A percentile compares a stretch with the other conserved stretches of the same genome.
Evolutionary conservation across 441 rosid species (phyloP).

Genomic region (Euphorbia schlechtendalii): DNA sequence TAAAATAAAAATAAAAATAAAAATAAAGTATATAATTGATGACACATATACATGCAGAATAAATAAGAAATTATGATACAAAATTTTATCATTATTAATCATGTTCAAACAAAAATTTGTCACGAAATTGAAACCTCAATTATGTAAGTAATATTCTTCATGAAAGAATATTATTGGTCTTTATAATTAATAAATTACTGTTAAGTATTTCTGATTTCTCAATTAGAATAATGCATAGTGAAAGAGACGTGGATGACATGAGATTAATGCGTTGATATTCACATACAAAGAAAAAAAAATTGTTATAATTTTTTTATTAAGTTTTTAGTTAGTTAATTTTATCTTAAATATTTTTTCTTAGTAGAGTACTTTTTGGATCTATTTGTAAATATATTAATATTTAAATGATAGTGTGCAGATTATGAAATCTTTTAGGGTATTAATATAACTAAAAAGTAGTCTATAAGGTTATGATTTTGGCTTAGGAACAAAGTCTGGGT

Average conservation of each 20-base stretch:
- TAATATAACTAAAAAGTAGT: conserved; percentile 17
- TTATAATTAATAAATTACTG: conserved; percentile 7
- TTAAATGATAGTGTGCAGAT: conserved; percentile 2
- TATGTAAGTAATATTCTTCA: background rate
- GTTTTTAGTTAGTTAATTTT: background rate
- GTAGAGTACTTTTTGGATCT: conserved; percentile 42
- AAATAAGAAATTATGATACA: conserved; percentile 11
- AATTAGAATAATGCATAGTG: conserved; percentile 34
- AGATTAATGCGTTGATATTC: conserved; percentile 11
- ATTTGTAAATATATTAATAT: conserved; percentile 13
- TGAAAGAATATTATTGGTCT: conserved; percentile 24
- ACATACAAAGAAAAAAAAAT: background rate
- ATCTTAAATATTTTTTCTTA: background rate
- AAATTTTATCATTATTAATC: too few relatives aligned
- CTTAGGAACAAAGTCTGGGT: conserved; percentile 51
- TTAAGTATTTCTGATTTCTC: background rate
- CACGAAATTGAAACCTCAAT: background rate
- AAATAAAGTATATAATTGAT: conserved; percentile 18
- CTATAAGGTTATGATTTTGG: conserved; percentile 50
- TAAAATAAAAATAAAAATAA: background rate
- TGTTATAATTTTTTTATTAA: background rate
- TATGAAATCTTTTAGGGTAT: conserved; percentile 5
- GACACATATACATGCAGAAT: conserved; percentile 51
- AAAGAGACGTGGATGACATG: conserved; percentile 77
- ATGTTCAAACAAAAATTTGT: too few relatives aligned